Evolutionary conservation across 169 alveolate genomes (phyloP).

Genomic region (Plasmodium berghei): DNA sequence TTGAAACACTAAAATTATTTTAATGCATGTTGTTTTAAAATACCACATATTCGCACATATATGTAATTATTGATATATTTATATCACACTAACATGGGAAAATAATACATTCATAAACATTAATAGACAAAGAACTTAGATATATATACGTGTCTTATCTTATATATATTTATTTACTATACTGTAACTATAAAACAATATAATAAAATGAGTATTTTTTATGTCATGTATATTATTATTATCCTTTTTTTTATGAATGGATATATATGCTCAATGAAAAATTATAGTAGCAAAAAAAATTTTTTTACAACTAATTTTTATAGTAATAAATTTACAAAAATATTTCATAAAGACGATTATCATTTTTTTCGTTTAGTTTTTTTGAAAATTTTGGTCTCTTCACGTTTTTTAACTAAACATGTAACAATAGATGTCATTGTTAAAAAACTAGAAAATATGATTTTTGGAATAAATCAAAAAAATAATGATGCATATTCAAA

Average conservation of each 20-base stretch:
- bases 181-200: background rate
- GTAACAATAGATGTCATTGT: constrained; percentile 17
- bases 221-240: constrained; percentile 1
- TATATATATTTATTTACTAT: too few species aligned
- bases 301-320: constrained; percentile 43
- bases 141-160: too few species aligned
- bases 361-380: constrained; percentile 73
- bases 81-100: too few species aligned
- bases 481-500: constrained; percentile 25
- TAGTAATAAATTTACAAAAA: constrained; percentile 22
- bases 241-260: background rate
- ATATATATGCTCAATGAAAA: background rate
- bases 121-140: too few species aligned
- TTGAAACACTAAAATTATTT: too few species aligned
- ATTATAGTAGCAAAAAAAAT: constrained; percentile 13
- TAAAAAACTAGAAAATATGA: constrained; percentile 19
- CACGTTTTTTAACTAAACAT: constrained; percentile 25
- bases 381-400: constrained; percentile 27
- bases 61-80: too few species aligned
- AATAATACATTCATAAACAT: too few species aligned
- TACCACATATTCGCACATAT: too few species aligned
- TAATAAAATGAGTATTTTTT: background rate
- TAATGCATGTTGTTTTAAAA: too few species aligned
- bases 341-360: constrained; percentile 35
- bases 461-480: constrained; percentile 38